These are phyloP conservation scores for Escovopsis sp. DNA, from an alignment of 2,329 filamentous ascomycete species.

Conservation along the genomic window DNA sequence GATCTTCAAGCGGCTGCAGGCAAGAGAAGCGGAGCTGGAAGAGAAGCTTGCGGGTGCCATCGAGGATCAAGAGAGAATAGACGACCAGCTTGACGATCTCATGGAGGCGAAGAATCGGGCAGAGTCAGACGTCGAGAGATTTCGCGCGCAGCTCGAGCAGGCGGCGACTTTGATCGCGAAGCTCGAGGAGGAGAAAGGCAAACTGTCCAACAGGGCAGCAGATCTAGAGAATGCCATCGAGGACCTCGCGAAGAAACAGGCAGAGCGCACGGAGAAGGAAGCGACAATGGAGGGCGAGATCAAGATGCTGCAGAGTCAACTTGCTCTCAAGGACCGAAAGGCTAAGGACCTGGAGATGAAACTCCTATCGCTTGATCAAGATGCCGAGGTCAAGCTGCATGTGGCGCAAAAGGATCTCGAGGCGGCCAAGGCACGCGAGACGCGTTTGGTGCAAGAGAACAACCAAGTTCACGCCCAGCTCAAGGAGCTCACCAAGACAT, in stretches of 20 bases:
- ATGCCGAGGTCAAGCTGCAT: slow-evolving; percentile 73
- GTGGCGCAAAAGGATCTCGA: slow-evolving; percentile 68
- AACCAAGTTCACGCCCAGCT: slow-evolving; percentile 72
- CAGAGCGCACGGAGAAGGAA: slow-evolving; percentile 62
- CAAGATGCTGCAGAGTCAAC: slow-evolving; percentile 80
- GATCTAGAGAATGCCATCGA: slow-evolving; percentile 57
- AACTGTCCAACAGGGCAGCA: slow-evolving; percentile 50
- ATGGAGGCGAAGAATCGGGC: slow-evolving; percentile 79
- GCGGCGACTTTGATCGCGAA: slow-evolving; percentile 75
- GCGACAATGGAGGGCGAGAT: slow-evolving; percentile 67
- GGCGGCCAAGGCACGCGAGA: slow-evolving; percentile 55
- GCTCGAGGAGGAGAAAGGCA: slow-evolving; percentile 73
- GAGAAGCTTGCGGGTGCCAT: slow-evolving; percentile 88
- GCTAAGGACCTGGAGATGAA: slow-evolving; percentile 74
- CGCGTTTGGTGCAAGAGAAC: slow-evolving; percentile 67
- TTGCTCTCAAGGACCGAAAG: slow-evolving; percentile 80
- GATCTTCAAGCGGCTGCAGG: slow-evolving; percentile 91
- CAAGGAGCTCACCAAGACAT: slow-evolving; percentile 74
- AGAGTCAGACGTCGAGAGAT: slow-evolving; percentile 69
- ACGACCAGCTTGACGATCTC: slow-evolving; percentile 83
- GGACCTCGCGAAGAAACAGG: slow-evolving; percentile 54
- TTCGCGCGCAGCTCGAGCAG: slow-evolving; percentile 74
- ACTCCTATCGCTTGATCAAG: slow-evolving; percentile 72
- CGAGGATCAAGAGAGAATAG: slow-evolving; percentile 84
- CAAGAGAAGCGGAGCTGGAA: slow-evolving; percentile 78